Percentiles rank a stretch among this genome's conserved stretches.
Evolutionary conservation across 306 rosid species (phyloP).

Genomic region (Vigna mungo): DNA sequence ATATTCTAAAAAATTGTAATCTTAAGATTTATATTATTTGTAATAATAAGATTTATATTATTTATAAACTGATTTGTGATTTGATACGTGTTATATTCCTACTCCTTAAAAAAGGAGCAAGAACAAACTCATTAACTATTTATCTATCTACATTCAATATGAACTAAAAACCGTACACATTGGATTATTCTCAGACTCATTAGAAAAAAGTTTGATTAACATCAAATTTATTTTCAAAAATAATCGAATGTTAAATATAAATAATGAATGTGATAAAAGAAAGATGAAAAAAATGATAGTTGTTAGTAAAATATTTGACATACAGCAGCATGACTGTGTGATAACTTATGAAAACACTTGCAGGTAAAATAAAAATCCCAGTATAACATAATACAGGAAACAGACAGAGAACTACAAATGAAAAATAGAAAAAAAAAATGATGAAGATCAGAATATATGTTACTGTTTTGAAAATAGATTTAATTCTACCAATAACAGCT

Average conservation of each 20-base stretch:
- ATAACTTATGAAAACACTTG: background rate
- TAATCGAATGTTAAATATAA: background rate
- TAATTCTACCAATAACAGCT: conserved; percentile 2
- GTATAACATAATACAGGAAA: conserved; percentile 3
- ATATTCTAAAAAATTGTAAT: no score
- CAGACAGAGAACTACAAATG: background rate
- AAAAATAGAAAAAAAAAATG: background rate
- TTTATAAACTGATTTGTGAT: no score
- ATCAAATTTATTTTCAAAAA: background rate
- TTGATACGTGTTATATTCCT: no score
- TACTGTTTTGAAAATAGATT: background rate
- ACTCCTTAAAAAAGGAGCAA: no score
- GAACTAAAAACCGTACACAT: background rate
- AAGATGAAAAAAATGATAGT: background rate
- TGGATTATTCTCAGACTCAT: no score
- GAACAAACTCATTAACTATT: no score
- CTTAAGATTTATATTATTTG: background rate
- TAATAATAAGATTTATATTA: no score
- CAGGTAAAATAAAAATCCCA: background rate
- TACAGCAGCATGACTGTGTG: background rate
- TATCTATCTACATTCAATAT: no score
- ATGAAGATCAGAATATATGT: background rate
- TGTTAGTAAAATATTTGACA: background rate
- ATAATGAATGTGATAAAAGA: background rate
- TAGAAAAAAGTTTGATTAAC: no score